Conservation (phyloP, 805 yeast species). For the Saccharomyces cerevisiae region DNA sequence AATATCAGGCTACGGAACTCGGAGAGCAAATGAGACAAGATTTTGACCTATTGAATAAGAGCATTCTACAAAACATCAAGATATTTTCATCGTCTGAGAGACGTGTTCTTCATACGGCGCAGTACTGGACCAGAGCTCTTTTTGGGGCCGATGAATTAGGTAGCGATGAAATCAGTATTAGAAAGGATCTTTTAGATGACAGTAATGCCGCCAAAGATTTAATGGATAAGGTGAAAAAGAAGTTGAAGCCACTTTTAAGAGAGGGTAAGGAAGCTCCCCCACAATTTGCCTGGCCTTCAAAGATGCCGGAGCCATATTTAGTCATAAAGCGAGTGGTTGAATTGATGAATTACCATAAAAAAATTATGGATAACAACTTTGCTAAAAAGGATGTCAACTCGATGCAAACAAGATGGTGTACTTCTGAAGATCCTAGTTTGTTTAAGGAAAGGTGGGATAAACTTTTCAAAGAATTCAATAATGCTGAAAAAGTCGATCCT, state of each 20-base stretch:
- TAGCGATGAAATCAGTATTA: slow-evolving; percentile 67
- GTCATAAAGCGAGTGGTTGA: slow-evolving; percentile 93
- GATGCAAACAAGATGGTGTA: slow-evolving; percentile 86
- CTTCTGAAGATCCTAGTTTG: slow-evolving; percentile 85
- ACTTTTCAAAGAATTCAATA: slow-evolving; percentile 80
- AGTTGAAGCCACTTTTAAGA: slow-evolving; percentile 84
- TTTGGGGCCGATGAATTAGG: slow-evolving; percentile 66
- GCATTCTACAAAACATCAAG: slow-evolving; percentile 74
- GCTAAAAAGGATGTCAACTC: slow-evolving; percentile 52
- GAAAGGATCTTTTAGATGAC: slow-evolving; percentile 90
- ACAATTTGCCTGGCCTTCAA: slow-evolving; percentile 97
- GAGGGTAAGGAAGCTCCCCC: slow-evolving; percentile 96
- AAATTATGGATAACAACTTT: slow-evolving; percentile 75
- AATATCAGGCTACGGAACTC: slow-evolving; percentile 86
- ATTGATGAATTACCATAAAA: slow-evolving; percentile 84
- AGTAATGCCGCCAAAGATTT: slow-evolving; percentile 95
- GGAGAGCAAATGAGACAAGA: slow-evolving; percentile 96
- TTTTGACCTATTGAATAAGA: slow-evolving; percentile 73
- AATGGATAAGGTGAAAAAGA: slow-evolving; percentile 96
- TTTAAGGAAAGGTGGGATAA: slow-evolving; percentile 97
- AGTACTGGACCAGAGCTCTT: slow-evolving; percentile 69
- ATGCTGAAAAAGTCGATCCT: slow-evolving; percentile 95
- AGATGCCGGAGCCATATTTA: slow-evolving; percentile 93
- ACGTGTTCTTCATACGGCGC: slow-evolving; percentile 89
- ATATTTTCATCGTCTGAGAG: slow-evolving; percentile 91